Evolutionary conservation across 164 flowering plant species (phyloP).

Genomic region (Litsea cubeba): DNA sequence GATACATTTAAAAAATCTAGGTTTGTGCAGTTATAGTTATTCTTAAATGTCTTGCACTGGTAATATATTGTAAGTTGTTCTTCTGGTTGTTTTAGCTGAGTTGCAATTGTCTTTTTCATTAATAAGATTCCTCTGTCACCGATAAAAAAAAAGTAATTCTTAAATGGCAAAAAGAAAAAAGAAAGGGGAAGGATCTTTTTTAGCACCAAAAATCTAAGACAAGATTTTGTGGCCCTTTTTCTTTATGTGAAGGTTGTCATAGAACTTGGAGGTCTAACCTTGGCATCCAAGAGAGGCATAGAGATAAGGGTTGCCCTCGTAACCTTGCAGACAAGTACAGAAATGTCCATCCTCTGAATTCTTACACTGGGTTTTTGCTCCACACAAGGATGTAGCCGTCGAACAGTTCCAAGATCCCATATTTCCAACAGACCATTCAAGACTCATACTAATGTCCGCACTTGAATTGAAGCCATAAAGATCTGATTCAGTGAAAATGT

Average conservation of each 20-base stretch:
- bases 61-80: too few relatives aligned
- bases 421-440: constrained; percentile 38
- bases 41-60: too few relatives aligned
- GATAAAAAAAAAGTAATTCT: too few relatives aligned
- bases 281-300: constrained; percentile 6
- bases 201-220: too few relatives aligned
- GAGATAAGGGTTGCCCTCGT: constrained; percentile 50
- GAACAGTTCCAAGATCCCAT: constrained; percentile 27
- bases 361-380: constrained; percentile 21
- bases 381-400: constrained; percentile 17
- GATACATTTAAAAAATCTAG: too few relatives aligned
- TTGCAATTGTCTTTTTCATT: too few relatives aligned
- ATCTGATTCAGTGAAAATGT: constrained; percentile 2
- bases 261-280: not conserved
- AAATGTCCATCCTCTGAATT: constrained; percentile 34
- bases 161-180: too few relatives aligned
- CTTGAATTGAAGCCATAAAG: not conserved
- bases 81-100: too few relatives aligned
- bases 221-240: too few relatives aligned
- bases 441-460: constrained; percentile 11
- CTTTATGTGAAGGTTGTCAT: not conserved
- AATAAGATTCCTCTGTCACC: too few relatives aligned
- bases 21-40: too few relatives aligned
- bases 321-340: constrained; percentile 44
- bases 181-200: too few relatives aligned